Percentiles rank a stretch among this genome's conserved stretches.
Conservation (phyloP, 805 yeast species). For the Teunomyces kruisii region DNA sequence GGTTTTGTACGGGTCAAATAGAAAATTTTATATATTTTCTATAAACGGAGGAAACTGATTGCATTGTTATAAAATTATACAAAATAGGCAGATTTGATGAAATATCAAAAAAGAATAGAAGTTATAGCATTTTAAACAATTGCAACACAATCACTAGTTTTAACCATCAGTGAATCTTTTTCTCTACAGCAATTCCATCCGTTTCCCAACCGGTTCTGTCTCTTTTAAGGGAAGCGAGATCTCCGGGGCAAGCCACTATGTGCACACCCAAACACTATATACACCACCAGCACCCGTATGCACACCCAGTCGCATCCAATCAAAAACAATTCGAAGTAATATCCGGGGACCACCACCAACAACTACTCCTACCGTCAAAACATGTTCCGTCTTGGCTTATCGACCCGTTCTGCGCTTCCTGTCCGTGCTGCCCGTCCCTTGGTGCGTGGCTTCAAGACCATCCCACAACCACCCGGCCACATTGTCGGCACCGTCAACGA, state of each 20-base stretch:
- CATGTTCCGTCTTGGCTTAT: slow-evolving; percentile 4
- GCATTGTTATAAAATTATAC: too few relatives aligned
- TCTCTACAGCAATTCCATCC: too few relatives aligned
- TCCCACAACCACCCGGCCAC: slow-evolving; percentile 71
- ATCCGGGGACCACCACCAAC: slow-evolving; percentile 13
- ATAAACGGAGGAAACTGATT: too few relatives aligned
- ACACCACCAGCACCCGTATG: not conserved
- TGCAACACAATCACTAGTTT: too few relatives aligned
- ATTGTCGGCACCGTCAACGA: slow-evolving; percentile 74
- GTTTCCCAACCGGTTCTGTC: too few relatives aligned
- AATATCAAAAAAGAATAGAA: too few relatives aligned
- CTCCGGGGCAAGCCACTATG: not conserved
- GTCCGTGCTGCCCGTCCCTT: slow-evolving; percentile 12
- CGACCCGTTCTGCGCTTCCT: slow-evolving; percentile 2
- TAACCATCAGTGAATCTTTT: too few relatives aligned
- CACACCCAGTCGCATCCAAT: slow-evolving; percentile 10
- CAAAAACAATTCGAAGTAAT: slow-evolving; percentile 8
- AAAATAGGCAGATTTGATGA: too few relatives aligned
- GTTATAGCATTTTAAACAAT: too few relatives aligned
- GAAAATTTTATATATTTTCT: too few relatives aligned
- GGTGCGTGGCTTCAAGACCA: slow-evolving; percentile 44
- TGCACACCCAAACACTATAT: not conserved
- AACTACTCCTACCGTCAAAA: slow-evolving; percentile 4
- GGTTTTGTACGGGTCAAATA: too few relatives aligned
- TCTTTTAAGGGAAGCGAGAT: not conserved